Conservation (phyloP, 805 yeast species). For the Candida lessepsii region DNA sequence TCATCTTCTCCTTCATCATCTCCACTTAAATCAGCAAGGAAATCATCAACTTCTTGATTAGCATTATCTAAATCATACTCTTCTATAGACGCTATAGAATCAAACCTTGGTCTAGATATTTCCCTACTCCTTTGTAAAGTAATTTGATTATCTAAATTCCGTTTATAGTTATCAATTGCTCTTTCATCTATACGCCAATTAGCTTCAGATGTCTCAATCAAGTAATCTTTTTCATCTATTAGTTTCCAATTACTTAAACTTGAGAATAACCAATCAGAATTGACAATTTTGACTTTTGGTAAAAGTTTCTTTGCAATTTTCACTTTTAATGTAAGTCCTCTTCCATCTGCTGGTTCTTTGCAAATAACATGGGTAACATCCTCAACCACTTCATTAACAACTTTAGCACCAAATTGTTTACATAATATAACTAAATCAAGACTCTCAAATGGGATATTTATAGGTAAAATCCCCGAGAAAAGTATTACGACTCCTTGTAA, state of each 20-base stretch:
- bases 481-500: constrained; percentile 68
- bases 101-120: constrained; percentile 29
- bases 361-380: constrained; percentile 89
- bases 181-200: constrained; percentile 43
- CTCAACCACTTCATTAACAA: constrained; percentile 66
- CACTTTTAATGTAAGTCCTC: constrained; percentile 71
- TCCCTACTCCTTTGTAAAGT: constrained; percentile 13
- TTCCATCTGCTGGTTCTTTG: constrained; percentile 48
- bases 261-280: constrained; percentile 89
- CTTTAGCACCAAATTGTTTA: constrained; percentile 84
- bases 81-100: constrained; percentile 29
- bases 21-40: constrained; percentile 44
- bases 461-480: constrained; percentile 86
- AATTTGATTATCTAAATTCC: constrained; percentile 25
- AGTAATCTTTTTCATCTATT: constrained; percentile 60
- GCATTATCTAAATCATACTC: constrained; percentile 43
- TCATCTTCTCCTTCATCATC: constrained; percentile 35
- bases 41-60: constrained; percentile 46
- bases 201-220: constrained; percentile 50
- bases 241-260: constrained; percentile 78
- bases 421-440: constrained; percentile 95
- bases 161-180: constrained; percentile 45
- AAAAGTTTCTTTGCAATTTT: constrained; percentile 68
- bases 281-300: constrained; percentile 70
- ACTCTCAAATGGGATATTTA: constrained; percentile 66